phyloP scores from a whole-genome alignment of 1,139 yeast species.

The Debaryomyces sp. region DNA sequence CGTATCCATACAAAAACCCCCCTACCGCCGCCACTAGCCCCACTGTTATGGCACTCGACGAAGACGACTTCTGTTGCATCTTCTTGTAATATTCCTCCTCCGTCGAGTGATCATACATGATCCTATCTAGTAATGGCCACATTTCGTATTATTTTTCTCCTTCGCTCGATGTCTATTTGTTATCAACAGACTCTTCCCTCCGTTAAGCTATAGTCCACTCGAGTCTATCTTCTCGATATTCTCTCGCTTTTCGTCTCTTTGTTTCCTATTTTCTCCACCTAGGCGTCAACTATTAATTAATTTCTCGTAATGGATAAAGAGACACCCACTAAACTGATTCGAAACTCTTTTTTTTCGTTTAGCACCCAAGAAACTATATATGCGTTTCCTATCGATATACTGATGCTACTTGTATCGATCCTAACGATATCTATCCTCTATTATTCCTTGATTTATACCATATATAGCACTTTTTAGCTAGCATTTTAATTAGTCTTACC shows the following conservation, averaged over 20 bases:
- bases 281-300: neutral
- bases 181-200: constrained; percentile 3
- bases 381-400: neutral
- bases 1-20: constrained; percentile 82
- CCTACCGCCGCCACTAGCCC: constrained; percentile 81
- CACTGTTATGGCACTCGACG: constrained; percentile 63
- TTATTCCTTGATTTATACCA: neutral
- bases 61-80: constrained; percentile 52
- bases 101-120: constrained; percentile 39
- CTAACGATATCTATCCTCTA: neutral
- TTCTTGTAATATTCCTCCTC: constrained; percentile 44
- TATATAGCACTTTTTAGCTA: neutral
- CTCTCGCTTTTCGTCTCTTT: neutral
- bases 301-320: neutral
- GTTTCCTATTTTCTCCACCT: neutral
- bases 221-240: neutral
- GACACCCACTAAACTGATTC: neutral
- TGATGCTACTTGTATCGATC: neutral
- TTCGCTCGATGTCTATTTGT: neutral
- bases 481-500: neutral
- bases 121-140: constrained; percentile 23
- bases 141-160: neutral
- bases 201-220: neutral
- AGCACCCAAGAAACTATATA: neutral
- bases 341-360: neutral